Evolutionary conservation across 345 rosid genomes (phyloP).

Genomic region (Salix arbutifolia): DNA sequence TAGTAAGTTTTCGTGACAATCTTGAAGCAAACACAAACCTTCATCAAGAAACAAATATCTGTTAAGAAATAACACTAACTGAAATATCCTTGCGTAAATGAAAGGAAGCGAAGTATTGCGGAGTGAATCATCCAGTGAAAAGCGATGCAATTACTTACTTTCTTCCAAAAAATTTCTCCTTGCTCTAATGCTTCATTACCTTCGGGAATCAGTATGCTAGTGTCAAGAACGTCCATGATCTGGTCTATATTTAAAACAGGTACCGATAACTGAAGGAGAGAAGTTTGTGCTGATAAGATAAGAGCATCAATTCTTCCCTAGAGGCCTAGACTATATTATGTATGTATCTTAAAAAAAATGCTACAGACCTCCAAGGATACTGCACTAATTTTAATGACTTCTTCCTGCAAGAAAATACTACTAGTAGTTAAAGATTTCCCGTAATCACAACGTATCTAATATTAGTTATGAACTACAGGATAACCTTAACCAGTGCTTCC

Average conservation of each 20-base stretch:
- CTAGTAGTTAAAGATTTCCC: not conserved
- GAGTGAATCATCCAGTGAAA: not conserved
- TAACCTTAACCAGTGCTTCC: constrained; percentile 12
- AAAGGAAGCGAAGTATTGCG: not conserved
- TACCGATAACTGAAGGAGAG: constrained; percentile 5
- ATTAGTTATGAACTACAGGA: not conserved
- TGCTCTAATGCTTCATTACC: not conserved
- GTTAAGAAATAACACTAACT: not conserved
- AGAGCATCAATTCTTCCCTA: not conserved
- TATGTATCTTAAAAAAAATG: not conserved
- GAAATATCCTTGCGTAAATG: not conserved
- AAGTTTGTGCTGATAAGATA: not conserved
- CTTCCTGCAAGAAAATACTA: constrained; percentile 1
- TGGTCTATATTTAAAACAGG: not conserved
- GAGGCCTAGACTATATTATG: too few relatives aligned
- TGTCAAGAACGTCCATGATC: not conserved
- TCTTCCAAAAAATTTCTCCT: not conserved
- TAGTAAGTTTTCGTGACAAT: constrained; percentile 8
- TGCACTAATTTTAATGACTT: not conserved
- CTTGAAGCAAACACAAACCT: constrained; percentile 8
- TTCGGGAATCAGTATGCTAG: not conserved
- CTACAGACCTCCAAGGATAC: constrained; percentile 5
- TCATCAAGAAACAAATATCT: not conserved
- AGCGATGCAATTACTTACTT: not conserved
- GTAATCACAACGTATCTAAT: not conserved